Evolutionary conservation across 2,329 filamentous ascomycete genomes (phyloP), one percentile per base, ranked within the genome.

Genomic region (Cercospora nicotianae): DNA sequence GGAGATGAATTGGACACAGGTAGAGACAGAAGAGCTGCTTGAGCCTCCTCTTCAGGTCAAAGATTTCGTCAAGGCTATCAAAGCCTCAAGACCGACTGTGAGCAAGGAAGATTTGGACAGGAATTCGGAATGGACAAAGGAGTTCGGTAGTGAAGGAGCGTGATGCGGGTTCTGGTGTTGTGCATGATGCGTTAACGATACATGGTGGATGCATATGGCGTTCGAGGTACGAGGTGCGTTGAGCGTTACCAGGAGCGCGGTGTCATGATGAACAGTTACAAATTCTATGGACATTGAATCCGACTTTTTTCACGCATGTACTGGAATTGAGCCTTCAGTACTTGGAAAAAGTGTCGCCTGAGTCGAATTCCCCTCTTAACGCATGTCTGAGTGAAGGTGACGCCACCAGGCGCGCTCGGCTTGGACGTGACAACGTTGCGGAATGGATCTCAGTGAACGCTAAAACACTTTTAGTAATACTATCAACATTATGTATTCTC

Each of bases 31-130:
- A 0, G 85, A 91, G 75, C 86, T 99, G 0, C 86, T 95, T 8
- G 94, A 97, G 75, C 96, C 95, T 0, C 87, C 93, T 0, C 89
- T 99, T 23, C 86, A 90, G 71, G 86, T 96, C 66, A 96, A 96
- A 79, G 95, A 99, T 80, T 98, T 99, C 77, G 86, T 96, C 78
- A 93, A 94, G 79, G 94, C 95, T 1, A 91, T 99, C 76, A 94
- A 93, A 77, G 89, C 90, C 58, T 92, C 92, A 61, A 85, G 95
- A 76, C 95, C 95, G 23, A 98, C 95, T 0, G 95, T 99, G 63
- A 95, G 93, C 63, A 85, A 87, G 61, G 93, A 93, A 61, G 96
- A 99, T 78, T 85, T 99, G 57, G 86, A 88, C 73, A 87, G 88
- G 76, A 97, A 94, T 79, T 86, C 91, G 58, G 93, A 97, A 55